Evolutionary conservation across 1,284 basidiomycete species (phyloP).

Genomic region (Leccinum huronense): DNA sequence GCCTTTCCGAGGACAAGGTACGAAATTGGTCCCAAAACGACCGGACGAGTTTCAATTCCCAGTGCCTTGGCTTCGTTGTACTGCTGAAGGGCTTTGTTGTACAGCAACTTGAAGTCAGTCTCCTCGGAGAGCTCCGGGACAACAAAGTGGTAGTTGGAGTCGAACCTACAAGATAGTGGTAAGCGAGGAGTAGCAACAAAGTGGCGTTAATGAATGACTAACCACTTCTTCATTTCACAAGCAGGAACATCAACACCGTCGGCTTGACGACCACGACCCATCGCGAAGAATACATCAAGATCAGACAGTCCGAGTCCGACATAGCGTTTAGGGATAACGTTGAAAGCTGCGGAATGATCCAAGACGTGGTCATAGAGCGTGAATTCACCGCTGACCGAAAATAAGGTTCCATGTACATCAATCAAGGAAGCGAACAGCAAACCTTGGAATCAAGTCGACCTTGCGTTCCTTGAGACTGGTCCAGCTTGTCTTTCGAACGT

Average conservation of each 20-base stretch:
- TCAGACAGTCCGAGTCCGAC: constrained; percentile 82
- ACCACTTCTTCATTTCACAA: constrained; percentile 99
- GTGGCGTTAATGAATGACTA: constrained; percentile 30
- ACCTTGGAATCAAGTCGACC: constrained; percentile 94
- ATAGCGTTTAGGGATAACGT: constrained; percentile 96
- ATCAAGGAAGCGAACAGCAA: constrained; percentile 30
- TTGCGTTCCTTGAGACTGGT: constrained; percentile 83
- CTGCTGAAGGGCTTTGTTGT: constrained; percentile 94
- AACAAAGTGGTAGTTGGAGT: constrained; percentile 99
- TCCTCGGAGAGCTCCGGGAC: constrained; percentile 94
- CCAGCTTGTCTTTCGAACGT: constrained; percentile 92
- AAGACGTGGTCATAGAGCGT: constrained; percentile 99
- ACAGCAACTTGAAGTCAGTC: constrained; percentile 93
- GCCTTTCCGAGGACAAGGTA: constrained; percentile 95
- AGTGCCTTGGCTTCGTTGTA: constrained; percentile 93
- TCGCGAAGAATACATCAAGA: constrained; percentile 97
- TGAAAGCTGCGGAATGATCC: constrained; percentile 96
- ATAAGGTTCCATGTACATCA: constrained; percentile 24
- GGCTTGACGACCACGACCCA: constrained; percentile 98
- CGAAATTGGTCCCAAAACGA: constrained; percentile 94
- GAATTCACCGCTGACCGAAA: constrained; percentile 82
- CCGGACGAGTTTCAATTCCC: constrained; percentile 92
- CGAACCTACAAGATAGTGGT: constrained; percentile 67
- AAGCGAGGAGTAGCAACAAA: constrained; percentile 15
- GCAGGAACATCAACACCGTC: constrained; percentile 95